phyloP scores from a whole-genome alignment of 352 stramenopile species.

The Aphanomyces astaci region DNA sequence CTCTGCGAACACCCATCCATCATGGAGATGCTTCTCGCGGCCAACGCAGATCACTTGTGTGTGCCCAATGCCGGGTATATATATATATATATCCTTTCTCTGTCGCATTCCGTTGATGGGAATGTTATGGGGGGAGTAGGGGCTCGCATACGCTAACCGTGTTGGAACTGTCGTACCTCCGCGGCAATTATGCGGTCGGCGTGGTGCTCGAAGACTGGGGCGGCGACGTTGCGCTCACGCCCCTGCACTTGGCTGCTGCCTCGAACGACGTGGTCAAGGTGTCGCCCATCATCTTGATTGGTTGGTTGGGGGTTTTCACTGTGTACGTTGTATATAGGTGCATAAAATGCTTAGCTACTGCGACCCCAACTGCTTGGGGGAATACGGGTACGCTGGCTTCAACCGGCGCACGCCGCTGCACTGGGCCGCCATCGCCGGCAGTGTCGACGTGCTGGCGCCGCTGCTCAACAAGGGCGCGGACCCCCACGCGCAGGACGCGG shows the following conservation, averaged over 20 bases:
- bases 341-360: slow-evolving; percentile 53
- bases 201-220: slow-evolving; percentile 75
- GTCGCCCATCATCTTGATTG: neutral
- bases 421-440: slow-evolving; percentile 66
- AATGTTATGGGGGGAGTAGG: neutral
- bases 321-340: too few relatives aligned
- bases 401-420: slow-evolving; percentile 72
- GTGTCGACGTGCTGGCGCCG: slow-evolving; percentile 46
- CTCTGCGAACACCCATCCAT: slow-evolving; percentile 58
- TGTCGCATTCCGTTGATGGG: too few relatives aligned
- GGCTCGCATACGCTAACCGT: slow-evolving; percentile 61
- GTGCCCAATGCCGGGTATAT: slow-evolving; percentile 69
- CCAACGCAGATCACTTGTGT: slow-evolving; percentile 53
- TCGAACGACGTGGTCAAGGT: slow-evolving; percentile 39
- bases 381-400: slow-evolving; percentile 72
- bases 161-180: slow-evolving; percentile 67
- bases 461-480: slow-evolving; percentile 60
- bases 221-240: slow-evolving; percentile 67
- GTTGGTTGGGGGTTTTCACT: too few relatives aligned
- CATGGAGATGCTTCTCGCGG: slow-evolving; percentile 49
- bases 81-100: too few relatives aligned
- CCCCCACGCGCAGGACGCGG: slow-evolving; percentile 66
- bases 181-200: slow-evolving; percentile 64
- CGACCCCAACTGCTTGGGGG: slow-evolving; percentile 59
- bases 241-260: slow-evolving; percentile 59